phyloP scores from a whole-genome alignment of 2,329 filamentous ascomycete species.

The Ceratocystiopsis brevicomis region DNA sequence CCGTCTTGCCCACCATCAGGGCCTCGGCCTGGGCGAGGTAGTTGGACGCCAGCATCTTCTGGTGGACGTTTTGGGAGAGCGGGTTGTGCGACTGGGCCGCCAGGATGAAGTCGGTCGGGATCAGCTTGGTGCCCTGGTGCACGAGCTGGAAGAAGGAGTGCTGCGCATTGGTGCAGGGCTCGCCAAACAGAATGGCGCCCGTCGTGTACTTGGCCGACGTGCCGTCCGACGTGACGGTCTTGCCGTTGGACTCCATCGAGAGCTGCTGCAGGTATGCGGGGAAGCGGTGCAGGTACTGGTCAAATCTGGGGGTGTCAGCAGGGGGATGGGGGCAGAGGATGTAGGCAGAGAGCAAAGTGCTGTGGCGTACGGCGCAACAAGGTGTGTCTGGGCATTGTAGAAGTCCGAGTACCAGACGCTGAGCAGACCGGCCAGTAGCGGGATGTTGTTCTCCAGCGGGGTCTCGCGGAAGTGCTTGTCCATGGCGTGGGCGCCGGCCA shows the following conservation, averaged over 20 bases:
- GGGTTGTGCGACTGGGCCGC: slow-evolving; percentile 96
- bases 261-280: slow-evolving; percentile 97
- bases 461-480: slow-evolving; percentile 93
- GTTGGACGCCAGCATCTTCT: slow-evolving; percentile 88
- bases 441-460: slow-evolving; percentile 87
- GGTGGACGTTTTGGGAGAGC: slow-evolving; percentile 77
- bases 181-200: slow-evolving; percentile 86
- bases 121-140: slow-evolving; percentile 97
- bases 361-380: slow-evolving; percentile 68
- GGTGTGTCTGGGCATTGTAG: slow-evolving; percentile 92
- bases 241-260: slow-evolving; percentile 99
- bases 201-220: slow-evolving; percentile 95
- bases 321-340: not conserved
- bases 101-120: slow-evolving; percentile 94
- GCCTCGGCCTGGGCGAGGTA: slow-evolving; percentile 81
- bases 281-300: slow-evolving; percentile 98
- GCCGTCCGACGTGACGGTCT: slow-evolving; percentile 78
- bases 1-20: slow-evolving; percentile 77
- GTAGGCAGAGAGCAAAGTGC: not conserved
- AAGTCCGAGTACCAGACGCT: slow-evolving; percentile 99
- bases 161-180: slow-evolving; percentile 96
- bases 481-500: slow-evolving; percentile 88
- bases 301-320: slow-evolving; percentile 42
- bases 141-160: slow-evolving; percentile 99
- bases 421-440: slow-evolving; percentile 73